phyloP scores from a whole-genome alignment of 2,329 filamentous ascomycete species.

The Aspergillus novofumigatus region DNA sequence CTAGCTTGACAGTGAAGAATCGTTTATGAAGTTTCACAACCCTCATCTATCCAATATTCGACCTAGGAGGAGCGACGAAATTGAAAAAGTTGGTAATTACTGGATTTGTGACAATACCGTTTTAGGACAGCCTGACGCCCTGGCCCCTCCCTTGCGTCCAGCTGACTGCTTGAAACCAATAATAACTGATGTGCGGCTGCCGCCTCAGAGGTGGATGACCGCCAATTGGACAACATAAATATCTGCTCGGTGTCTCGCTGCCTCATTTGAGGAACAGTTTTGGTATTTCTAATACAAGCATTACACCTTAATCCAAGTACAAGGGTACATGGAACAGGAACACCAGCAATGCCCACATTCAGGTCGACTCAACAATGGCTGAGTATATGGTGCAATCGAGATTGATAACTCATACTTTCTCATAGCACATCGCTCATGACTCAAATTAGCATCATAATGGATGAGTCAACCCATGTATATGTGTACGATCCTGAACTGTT shows the following conservation, averaged over 20 bases:
- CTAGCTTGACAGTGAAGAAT: neutral
- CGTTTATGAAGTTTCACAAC: neutral
- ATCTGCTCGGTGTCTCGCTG: neutral
- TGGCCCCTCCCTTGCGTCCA: slow-evolving; percentile 9
- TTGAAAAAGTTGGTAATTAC: neutral
- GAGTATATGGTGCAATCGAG: neutral
- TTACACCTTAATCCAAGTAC: neutral
- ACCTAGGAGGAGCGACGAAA: neutral
- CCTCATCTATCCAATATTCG: neutral
- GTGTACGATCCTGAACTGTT: neutral
- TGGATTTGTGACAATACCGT: neutral
- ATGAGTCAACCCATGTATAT: neutral
- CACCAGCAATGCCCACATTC: neutral
- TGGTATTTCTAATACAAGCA: neutral
- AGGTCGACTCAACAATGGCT: neutral
- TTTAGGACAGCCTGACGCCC: neutral
- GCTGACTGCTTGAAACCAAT: slow-evolving; percentile 14
- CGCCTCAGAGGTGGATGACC: neutral
- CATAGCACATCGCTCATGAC: neutral
- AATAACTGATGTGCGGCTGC: neutral
- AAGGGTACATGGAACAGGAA: neutral
- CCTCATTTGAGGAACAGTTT: neutral
- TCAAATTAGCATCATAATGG: neutral
- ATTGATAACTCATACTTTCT: neutral
- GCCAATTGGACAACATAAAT: slow-evolving; percentile 13